Evolutionary conservation across 208 protist genomes (phyloP).

Genomic region (Leishmania aethiopica): DNA sequence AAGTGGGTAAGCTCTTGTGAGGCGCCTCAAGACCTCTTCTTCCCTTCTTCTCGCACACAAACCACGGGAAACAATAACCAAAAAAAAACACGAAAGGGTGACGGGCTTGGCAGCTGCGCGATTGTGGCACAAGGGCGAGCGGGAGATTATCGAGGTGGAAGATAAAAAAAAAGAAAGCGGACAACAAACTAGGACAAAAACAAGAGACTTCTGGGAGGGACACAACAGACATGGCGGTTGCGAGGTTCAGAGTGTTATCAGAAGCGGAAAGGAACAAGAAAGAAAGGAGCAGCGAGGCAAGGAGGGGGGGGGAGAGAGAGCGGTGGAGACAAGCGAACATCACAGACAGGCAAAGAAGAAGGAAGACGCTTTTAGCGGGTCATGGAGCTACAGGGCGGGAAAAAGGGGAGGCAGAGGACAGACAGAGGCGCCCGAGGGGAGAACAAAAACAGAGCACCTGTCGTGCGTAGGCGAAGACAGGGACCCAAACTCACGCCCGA

Average conservation of each 20-base stretch:
- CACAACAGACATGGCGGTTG: background rate
- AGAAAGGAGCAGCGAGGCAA: background rate
- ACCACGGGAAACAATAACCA: background rate
- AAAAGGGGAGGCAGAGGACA: background rate
- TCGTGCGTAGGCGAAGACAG: background rate
- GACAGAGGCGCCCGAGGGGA: background rate
- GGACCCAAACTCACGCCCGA: background rate
- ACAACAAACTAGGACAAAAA: background rate
- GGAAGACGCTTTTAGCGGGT: background rate
- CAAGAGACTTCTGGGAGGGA: background rate
- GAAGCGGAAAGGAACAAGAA: background rate
- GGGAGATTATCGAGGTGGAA: background rate
- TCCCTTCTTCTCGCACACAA: background rate
- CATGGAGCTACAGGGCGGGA: background rate
- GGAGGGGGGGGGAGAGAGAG: background rate
- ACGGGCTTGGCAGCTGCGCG: background rate
- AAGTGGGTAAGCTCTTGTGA: background rate
- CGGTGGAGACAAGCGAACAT: background rate
- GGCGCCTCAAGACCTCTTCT: background rate
- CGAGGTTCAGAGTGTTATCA: background rate
- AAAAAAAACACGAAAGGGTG: background rate
- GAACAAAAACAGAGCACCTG: background rate
- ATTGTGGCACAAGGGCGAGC: background rate
- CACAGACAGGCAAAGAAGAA: background rate
- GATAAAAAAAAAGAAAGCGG: background rate